Conservation (phyloP, 78 protist genomes). For the Chrysochromulina tobinii region DNA sequence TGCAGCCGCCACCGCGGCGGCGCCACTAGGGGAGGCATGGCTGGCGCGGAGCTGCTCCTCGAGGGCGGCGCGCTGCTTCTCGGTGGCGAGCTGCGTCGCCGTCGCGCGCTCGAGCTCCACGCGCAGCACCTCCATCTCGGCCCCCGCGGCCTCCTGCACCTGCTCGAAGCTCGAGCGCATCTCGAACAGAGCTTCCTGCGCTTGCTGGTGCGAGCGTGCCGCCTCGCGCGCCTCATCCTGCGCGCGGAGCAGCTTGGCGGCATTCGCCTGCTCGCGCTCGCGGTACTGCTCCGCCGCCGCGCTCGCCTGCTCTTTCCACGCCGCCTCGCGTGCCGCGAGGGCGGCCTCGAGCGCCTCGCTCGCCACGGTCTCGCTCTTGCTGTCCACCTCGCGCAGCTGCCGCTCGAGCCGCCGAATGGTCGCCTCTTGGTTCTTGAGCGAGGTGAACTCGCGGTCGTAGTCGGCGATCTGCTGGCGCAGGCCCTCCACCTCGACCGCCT, state of each 20-base stretch:
- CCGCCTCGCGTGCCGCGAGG: too few species aligned
- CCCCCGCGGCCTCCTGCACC: neutral
- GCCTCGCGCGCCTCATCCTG: constrained; percentile 15
- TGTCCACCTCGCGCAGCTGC: too few species aligned
- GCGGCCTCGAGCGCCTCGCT: neutral
- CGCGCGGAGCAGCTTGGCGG: too few species aligned
- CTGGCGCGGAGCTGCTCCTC: neutral
- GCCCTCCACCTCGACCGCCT: neutral
- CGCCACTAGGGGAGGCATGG: too few species aligned
- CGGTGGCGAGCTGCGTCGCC: neutral
- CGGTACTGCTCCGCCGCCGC: neutral
- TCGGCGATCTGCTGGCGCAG: neutral
- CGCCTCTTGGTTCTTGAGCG: neutral
- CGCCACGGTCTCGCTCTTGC: neutral
- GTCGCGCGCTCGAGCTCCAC: neutral
- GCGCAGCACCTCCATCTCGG: neutral
- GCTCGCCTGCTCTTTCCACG: neutral
- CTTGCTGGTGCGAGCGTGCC: neutral
- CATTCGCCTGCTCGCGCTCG: neutral
- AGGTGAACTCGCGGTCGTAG: neutral
- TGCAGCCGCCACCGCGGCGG: too few species aligned
- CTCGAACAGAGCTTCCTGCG: neutral
- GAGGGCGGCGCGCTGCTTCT: neutral
- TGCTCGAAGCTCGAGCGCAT: neutral
- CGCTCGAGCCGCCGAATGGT: neutral